Evolutionary conservation across 306 rosid genomes (phyloP).

Genomic region (Trifolium fragiferum): DNA sequence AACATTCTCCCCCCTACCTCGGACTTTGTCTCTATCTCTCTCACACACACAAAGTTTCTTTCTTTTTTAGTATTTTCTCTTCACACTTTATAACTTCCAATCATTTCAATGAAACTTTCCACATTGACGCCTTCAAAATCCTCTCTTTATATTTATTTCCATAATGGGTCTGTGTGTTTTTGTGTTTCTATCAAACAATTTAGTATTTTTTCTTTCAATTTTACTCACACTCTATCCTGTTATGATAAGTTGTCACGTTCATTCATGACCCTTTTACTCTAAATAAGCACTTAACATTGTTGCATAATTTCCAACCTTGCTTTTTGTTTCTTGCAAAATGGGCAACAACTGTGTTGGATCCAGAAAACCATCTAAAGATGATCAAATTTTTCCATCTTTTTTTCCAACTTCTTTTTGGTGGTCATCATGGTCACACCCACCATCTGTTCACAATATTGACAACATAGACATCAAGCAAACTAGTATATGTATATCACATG

Average conservation of each 20-base stretch:
- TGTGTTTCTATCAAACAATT: neutral
- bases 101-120: conserved; percentile 16
- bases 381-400: conserved; percentile 41
- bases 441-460: conserved; percentile 33
- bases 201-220: too few species aligned
- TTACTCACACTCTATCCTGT: neutral
- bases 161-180: neutral
- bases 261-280: neutral
- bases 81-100: neutral
- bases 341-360: conserved; percentile 85
- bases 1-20: neutral
- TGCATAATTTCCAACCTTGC: neutral
- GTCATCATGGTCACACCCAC: conserved; percentile 49
- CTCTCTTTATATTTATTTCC: neutral
- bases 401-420: conserved; percentile 54
- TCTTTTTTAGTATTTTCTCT: neutral
- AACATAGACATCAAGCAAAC: conserved; percentile 25
- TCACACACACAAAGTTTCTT: neutral
- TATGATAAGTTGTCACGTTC: neutral
- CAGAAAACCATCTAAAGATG: conserved; percentile 37
- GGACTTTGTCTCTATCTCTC: neutral
- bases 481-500: neutral
- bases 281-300: neutral
- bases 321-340: conserved; percentile 43
- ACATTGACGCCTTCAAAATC: conserved; percentile 37